Percentiles rank a stretch among this genome's conserved stretches.
These are phyloP conservation scores for Mortierella sp. DNA, from an alignment of 371 early-diverging fungal species.

Conservation along the genomic window DNA sequence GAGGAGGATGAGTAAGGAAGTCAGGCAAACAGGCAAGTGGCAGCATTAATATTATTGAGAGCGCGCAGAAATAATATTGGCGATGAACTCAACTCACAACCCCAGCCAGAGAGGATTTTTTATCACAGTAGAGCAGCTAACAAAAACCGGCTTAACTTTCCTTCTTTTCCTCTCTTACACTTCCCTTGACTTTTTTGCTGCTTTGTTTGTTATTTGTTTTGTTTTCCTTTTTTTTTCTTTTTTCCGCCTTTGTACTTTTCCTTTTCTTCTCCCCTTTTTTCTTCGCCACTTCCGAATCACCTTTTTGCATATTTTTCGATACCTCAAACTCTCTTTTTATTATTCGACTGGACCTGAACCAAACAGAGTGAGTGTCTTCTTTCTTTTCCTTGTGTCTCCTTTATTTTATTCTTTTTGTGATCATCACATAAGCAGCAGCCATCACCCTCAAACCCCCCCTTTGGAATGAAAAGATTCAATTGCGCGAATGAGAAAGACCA, in stretches of 20 bases:
- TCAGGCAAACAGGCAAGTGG: background rate
- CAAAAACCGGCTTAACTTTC: background rate
- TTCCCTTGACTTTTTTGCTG: background rate
- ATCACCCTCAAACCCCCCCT: background rate
- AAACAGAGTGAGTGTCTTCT: constrained; percentile 36
- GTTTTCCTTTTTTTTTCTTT: background rate
- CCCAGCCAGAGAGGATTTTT: background rate
- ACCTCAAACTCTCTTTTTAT: background rate
- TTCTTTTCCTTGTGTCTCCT: constrained; percentile 6
- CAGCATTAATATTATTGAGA: background rate
- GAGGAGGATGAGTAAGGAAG: background rate
- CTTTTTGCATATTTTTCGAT: background rate
- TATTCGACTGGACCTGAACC: background rate
- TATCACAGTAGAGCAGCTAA: background rate
- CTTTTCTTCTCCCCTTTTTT: constrained; percentile 4
- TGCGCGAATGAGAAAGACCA: background rate
- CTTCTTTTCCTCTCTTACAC: background rate
- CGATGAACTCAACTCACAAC: background rate
- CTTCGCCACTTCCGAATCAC: background rate
- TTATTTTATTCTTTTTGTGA: background rate
- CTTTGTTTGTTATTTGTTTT: constrained; percentile 1
- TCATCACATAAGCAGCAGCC: constrained; percentile 7
- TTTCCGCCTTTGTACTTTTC: background rate
- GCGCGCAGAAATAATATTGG: background rate
- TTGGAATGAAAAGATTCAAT: background rate